phyloP scores from a whole-genome alignment of 768 basidiomycete species.

The Termitomyces sp. region DNA sequence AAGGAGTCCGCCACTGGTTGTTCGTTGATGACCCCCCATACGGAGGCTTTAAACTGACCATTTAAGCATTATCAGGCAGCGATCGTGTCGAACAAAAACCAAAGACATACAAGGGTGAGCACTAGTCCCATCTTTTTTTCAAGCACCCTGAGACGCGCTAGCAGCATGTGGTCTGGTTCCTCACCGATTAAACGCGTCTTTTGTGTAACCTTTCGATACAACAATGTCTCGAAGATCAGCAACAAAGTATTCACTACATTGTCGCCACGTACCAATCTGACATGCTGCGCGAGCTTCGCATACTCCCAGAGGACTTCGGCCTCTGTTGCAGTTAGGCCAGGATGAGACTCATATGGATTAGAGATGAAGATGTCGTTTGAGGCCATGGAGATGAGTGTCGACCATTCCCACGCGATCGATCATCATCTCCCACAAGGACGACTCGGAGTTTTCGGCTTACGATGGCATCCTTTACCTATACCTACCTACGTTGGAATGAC shows the following conservation, averaged over 20 bases:
- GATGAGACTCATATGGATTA: conserved; percentile 74
- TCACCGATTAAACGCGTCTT: conserved; percentile 68
- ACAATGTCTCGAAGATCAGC: neutral
- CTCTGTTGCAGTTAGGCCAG: conserved; percentile 60
- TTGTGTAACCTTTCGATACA: conserved; percentile 44
- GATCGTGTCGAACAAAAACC: neutral
- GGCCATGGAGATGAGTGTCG: conserved; percentile 18
- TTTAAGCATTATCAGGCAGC: conserved; percentile 25
- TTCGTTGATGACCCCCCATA: conserved; percentile 90
- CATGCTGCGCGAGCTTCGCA: conserved; percentile 75
- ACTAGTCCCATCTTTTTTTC: conserved; percentile 96
- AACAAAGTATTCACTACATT: neutral
- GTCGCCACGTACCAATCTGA: conserved; percentile 58
- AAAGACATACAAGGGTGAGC: conserved; percentile 70
- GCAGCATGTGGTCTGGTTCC: conserved; percentile 71
- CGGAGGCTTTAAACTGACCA: conserved; percentile 87
- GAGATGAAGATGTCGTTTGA: conserved; percentile 39
- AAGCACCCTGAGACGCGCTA: conserved; percentile 70
- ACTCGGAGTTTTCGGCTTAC: neutral
- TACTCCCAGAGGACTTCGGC: conserved; percentile 90
- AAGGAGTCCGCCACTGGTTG: conserved; percentile 38
- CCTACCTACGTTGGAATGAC: too few species aligned
- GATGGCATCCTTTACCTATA: too few species aligned
- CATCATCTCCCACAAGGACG: neutral
- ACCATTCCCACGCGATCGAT: neutral